Conservation (phyloP, 2,329 filamentous ascomycete genomes). For the Chaetomiaceae sp. region DNA sequence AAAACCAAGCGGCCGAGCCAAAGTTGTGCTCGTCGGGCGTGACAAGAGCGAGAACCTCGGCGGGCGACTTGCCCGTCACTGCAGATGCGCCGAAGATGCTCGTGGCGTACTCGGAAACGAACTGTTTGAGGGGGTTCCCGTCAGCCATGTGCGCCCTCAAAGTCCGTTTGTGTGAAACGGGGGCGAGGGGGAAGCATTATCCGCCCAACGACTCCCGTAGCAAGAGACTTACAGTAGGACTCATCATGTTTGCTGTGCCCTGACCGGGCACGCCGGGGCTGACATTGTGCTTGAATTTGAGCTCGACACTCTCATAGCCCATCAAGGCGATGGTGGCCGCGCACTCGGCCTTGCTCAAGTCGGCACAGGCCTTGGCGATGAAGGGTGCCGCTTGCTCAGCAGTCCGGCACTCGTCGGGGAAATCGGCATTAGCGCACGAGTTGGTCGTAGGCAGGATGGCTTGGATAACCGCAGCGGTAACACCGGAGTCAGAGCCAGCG, state of each 20-base stretch:
- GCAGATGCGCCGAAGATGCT: conserved; percentile 32
- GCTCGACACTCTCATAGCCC: conserved; percentile 64
- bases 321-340: conserved; percentile 67
- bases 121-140: conserved; percentile 17
- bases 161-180: background rate
- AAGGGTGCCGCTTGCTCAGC: conserved; percentile 55
- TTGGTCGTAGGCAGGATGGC: conserved; percentile 54
- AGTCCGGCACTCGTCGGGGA: conserved; percentile 58
- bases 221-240: conserved; percentile 5
- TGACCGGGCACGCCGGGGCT: conserved; percentile 56
- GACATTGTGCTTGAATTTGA: conserved; percentile 65
- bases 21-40: conserved; percentile 49
- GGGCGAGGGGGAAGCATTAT: background rate
- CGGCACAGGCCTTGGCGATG: conserved; percentile 51
- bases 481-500: background rate
- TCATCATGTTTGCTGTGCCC: conserved; percentile 59
- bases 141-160: background rate
- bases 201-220: too few species aligned
- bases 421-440: conserved; percentile 45
- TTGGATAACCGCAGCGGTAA: conserved; percentile 35
- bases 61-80: conserved; percentile 32
- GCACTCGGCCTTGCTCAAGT: conserved; percentile 58
- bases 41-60: conserved; percentile 42
- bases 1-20: conserved; percentile 48
- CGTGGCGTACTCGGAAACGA: conserved; percentile 38